Evolutionary conservation across 2,329 filamentous ascomycete genomes (phyloP).

Genomic region (Botryotinia narcissicola): DNA sequence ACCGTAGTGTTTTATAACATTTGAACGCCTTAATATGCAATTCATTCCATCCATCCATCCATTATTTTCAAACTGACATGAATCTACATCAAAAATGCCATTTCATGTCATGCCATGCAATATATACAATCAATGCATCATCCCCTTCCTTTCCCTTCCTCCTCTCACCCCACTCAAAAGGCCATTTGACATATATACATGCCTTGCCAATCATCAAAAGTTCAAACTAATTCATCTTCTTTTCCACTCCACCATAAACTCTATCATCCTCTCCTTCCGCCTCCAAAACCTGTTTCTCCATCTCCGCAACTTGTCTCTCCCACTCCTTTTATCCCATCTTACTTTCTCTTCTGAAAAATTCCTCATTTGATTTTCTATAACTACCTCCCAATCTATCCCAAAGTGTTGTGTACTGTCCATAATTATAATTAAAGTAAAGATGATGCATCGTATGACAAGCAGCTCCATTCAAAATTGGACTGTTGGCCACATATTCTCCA

Average conservation of each 20-base stretch:
- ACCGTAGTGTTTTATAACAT: not conserved
- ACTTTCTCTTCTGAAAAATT: constrained; percentile 78
- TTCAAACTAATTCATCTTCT: constrained; percentile 25
- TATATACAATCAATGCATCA: not conserved
- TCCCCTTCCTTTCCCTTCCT: too few relatives aligned
- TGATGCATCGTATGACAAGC: constrained; percentile 95
- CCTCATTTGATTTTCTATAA: constrained; percentile 81
- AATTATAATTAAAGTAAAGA: constrained; percentile 85
- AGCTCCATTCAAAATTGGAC: constrained; percentile 88
- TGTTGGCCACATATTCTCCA: constrained; percentile 89
- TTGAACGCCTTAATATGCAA: constrained; percentile 1
- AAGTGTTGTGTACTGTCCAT: constrained; percentile 88
- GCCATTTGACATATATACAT: too few relatives aligned
- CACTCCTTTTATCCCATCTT: constrained; percentile 83
- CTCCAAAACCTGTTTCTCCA: constrained; percentile 56
- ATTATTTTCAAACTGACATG: not conserved
- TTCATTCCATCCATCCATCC: constrained; percentile 4
- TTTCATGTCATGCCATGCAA: not conserved
- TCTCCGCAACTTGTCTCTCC: constrained; percentile 75
- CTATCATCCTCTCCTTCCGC: constrained; percentile 48
- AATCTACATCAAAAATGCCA: not conserved
- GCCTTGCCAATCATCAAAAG: not conserved
- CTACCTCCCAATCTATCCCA: constrained; percentile 88
- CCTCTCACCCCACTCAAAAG: not conserved
- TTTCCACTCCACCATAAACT: constrained; percentile 30